Evolutionary conservation across 768 basidiomycete species (phyloP).

Genomic region (Rhodotorula paludigena): DNA sequence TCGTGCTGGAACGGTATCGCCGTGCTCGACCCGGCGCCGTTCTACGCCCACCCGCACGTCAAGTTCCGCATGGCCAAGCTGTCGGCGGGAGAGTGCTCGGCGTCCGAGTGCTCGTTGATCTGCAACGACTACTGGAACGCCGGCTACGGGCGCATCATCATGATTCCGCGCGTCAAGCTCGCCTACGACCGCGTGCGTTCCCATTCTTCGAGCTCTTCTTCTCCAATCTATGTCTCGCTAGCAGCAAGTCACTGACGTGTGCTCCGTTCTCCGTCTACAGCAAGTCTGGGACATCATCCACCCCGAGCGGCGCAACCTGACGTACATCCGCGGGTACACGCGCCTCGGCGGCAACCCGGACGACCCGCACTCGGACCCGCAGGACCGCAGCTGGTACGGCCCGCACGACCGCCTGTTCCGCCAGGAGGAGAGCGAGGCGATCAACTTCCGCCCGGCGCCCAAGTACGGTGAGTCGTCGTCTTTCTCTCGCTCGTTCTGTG

Average conservation of each 20-base stretch:
- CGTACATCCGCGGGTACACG: conserved; percentile 88
- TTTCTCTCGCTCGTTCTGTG: neutral
- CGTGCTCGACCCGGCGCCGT: conserved; percentile 87
- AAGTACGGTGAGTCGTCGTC: conserved; percentile 64
- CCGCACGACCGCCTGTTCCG: conserved; percentile 93
- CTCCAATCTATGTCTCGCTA: no score
- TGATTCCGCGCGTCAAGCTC: conserved; percentile 93
- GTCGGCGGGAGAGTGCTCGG: conserved; percentile 83
- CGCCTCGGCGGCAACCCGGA: conserved; percentile 95
- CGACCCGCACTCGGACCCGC: conserved; percentile 91
- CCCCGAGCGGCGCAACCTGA: conserved; percentile 80
- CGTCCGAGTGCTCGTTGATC: conserved; percentile 89
- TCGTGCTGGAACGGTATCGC: conserved; percentile 99
- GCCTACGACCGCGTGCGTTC: conserved; percentile 78
- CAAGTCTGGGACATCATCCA: conserved; percentile 94
- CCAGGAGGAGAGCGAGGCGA: conserved; percentile 70
- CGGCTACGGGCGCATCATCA: conserved; percentile 92
- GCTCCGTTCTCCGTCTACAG: conserved; percentile 49
- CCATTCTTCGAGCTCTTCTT: neutral
- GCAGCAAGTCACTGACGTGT: neutral
- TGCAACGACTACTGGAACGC: conserved; percentile 98
- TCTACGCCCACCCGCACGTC: conserved; percentile 85
- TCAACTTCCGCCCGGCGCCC: conserved; percentile 76
- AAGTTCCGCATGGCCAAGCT: conserved; percentile 93
- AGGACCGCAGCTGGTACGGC: conserved; percentile 96